A percentile compares a stretch with the other conserved stretches of the same genome.
phyloP scores from a whole-genome alignment of 306 rosid genomes.

The Cucurbita ficifolia region DNA sequence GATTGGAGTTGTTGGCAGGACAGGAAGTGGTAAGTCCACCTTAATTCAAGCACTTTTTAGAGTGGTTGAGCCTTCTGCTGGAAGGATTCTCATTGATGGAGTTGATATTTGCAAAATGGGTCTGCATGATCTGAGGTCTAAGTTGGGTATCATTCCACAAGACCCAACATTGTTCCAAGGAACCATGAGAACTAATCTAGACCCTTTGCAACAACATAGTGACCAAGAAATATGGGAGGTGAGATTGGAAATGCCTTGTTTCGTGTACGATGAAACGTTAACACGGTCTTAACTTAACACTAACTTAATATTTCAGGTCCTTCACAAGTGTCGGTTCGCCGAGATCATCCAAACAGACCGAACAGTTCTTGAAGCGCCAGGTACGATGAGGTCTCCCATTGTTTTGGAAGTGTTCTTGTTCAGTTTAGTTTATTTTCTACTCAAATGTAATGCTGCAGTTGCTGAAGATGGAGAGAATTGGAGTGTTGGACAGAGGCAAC shows the following conservation, averaged over 20 bases:
- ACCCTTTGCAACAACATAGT: conserved; percentile 46
- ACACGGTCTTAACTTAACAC: background rate
- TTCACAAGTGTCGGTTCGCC: conserved; percentile 52
- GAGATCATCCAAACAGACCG: conserved; percentile 49
- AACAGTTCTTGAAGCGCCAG: conserved; percentile 20
- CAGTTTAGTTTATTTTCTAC: background rate
- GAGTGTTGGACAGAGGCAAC: conserved; percentile 97
- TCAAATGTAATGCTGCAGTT: conserved; percentile 23
- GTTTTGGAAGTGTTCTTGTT: background rate
- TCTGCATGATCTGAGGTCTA: conserved; percentile 60
- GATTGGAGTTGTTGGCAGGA: conserved; percentile 68
- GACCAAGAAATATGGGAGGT: conserved; percentile 75
- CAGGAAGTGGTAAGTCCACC: conserved; percentile 84
- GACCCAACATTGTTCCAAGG: conserved; percentile 64
- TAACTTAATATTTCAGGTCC: conserved; percentile 38
- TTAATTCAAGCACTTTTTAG: conserved; percentile 69
- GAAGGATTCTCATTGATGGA: conserved; percentile 43
- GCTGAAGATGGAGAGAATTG: conserved; percentile 91
- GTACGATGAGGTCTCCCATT: background rate
- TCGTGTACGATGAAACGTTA: background rate
- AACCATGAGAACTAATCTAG: conserved; percentile 54
- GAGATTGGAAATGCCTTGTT: conserved; percentile 2
- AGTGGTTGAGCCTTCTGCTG: conserved; percentile 53
- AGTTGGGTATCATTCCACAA: conserved; percentile 63
- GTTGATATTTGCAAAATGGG: conserved; percentile 53